These are phyloP conservation scores for Exophiala sideris DNA, from an alignment of 2,329 filamentous ascomycete genomes.

Conservation along the genomic window DNA sequence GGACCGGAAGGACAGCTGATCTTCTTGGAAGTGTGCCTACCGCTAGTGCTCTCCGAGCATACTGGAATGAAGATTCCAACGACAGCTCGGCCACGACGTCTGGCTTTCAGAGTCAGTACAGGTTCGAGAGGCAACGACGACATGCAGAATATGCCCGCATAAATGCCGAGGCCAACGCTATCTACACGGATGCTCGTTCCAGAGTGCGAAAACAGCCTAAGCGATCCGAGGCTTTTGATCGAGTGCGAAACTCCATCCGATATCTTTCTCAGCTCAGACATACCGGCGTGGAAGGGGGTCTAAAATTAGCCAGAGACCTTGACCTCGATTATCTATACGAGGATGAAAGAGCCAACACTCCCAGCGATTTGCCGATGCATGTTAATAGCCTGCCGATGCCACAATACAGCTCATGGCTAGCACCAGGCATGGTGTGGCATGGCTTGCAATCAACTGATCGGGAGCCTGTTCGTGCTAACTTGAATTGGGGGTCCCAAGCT, in stretches of 20 bases:
- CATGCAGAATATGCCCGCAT: constrained; percentile 5
- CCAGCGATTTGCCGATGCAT: constrained; percentile 26
- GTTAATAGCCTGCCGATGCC: constrained; percentile 34
- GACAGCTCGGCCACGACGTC: not conserved
- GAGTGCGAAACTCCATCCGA: constrained; percentile 57
- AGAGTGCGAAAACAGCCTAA: not conserved
- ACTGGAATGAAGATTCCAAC: constrained; percentile 14
- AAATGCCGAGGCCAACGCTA: constrained; percentile 1
- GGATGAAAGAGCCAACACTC: constrained; percentile 15
- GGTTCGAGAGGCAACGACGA: constrained; percentile 4
- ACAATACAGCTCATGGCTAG: constrained; percentile 59
- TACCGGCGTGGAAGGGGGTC: constrained; percentile 18
- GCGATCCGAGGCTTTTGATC: constrained; percentile 18
- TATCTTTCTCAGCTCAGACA: constrained; percentile 55
- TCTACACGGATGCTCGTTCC: not conserved
- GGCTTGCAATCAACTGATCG: constrained; percentile 58
- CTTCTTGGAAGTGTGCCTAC: constrained; percentile 15
- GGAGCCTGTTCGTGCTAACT: constrained; percentile 3
- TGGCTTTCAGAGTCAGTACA: not conserved
- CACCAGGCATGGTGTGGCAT: constrained; percentile 58
- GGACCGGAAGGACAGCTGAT: constrained; percentile 10
- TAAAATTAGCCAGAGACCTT: constrained; percentile 16
- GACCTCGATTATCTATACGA: constrained; percentile 23
- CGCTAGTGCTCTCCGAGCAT: constrained; percentile 17
- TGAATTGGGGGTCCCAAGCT: not conserved